These are phyloP conservation scores for Herpetospermum pedunculosum DNA, from an alignment of 306 rosid genomes.

Conservation along the genomic window DNA sequence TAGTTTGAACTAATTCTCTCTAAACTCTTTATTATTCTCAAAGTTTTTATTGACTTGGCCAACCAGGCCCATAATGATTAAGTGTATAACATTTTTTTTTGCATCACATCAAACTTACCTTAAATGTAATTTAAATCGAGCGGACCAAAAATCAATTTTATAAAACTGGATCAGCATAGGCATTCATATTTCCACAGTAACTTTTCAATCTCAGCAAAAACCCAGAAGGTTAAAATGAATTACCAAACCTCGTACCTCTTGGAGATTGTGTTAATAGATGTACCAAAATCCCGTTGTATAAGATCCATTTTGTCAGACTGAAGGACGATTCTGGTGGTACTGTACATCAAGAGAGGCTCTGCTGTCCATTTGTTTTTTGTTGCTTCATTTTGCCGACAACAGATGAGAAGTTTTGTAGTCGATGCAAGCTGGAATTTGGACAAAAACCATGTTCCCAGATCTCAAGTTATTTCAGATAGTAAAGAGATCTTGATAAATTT, in stretches of 20 bases:
- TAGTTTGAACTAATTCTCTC: too few relatives aligned
- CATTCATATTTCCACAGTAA: neutral
- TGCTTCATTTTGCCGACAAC: neutral
- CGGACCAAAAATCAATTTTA: neutral
- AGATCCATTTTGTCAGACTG: neutral
- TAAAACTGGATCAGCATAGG: neutral
- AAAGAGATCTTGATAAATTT: neutral
- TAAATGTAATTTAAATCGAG: too few relatives aligned
- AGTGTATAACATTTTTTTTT: too few relatives aligned
- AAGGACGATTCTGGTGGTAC: constrained; percentile 1
- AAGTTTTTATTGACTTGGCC: too few relatives aligned
- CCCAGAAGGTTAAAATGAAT: neutral
- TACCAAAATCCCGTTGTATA: neutral
- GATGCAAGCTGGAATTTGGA: constrained; percentile 9
- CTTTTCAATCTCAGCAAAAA: neutral
- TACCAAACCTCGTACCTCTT: neutral
- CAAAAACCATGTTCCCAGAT: neutral
- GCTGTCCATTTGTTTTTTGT: neutral
- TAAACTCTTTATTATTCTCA: too few relatives aligned
- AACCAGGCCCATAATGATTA: too few relatives aligned
- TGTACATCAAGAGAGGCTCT: neutral
- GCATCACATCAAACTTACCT: too few relatives aligned
- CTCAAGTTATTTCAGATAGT: neutral
- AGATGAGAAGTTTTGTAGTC: neutral
- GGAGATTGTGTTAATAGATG: neutral